phyloP scores from a whole-genome alignment of 768 basidiomycete species.

The Phanerochaete carnosa region DNA sequence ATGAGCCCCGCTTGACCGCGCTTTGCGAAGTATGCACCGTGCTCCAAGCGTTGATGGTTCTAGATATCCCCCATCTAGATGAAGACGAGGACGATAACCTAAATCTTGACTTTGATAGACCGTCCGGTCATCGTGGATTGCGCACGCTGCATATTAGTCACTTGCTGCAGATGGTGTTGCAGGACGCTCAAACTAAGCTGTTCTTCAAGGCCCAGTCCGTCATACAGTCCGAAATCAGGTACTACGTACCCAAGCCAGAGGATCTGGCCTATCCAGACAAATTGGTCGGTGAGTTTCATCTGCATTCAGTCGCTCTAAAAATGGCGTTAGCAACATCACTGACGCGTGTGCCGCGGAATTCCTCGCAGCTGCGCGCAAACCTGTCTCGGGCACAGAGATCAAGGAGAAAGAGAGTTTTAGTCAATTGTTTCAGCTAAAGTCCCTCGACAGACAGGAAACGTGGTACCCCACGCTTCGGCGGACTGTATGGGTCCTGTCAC shows the following conservation, averaged over 20 bases:
- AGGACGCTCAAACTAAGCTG: constrained; percentile 93
- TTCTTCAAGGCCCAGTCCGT: constrained; percentile 96
- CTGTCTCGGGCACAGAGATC: constrained; percentile 40
- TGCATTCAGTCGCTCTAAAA: constrained; percentile 1
- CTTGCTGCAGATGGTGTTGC: constrained; percentile 84
- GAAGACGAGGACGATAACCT: constrained; percentile 37
- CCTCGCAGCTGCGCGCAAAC: constrained; percentile 42
- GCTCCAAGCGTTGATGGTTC: constrained; percentile 92
- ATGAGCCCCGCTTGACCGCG: constrained; percentile 82
- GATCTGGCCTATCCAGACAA: constrained; percentile 89
- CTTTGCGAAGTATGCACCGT: constrained; percentile 97
- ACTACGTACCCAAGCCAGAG: constrained; percentile 71
- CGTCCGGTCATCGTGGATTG: constrained; percentile 36
- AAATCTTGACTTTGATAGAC: constrained; percentile 36
- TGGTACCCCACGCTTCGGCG: constrained; percentile 92
- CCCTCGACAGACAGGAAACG: constrained; percentile 71
- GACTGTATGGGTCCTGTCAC: constrained; percentile 88
- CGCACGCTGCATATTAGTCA: constrained; percentile 74
- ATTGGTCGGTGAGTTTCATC: constrained; percentile 53
- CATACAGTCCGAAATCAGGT: constrained; percentile 83
- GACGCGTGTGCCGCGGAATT: neutral
- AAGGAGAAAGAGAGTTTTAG: constrained; percentile 69
- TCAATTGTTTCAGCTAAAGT: constrained; percentile 67
- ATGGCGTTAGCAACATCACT: neutral
- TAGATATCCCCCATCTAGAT: constrained; percentile 56